These are phyloP conservation scores for Penicillium sp. DNA, from an alignment of 2,329 filamentous ascomycete genomes.

Conservation along the genomic window DNA sequence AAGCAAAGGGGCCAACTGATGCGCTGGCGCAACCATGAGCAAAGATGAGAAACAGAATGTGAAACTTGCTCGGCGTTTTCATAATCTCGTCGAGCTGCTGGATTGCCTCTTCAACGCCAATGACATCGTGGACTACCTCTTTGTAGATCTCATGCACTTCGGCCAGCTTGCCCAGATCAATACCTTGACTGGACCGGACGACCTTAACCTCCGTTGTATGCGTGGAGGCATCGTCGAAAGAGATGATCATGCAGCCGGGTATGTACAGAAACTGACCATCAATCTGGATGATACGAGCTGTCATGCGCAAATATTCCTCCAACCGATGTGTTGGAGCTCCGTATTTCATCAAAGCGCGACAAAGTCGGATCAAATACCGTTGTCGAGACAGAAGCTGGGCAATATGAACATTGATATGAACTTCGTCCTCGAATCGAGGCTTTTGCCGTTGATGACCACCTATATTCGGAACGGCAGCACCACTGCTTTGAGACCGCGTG, in stretches of 20 bases:
- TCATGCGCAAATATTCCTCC: constrained; percentile 88
- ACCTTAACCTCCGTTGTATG: constrained; percentile 48
- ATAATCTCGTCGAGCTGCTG: constrained; percentile 52
- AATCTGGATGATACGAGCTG: constrained; percentile 80
- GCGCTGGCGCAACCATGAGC: constrained; percentile 74
- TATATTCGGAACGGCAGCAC: constrained; percentile 27
- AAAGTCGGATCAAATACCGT: constrained; percentile 77
- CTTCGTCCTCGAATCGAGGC: constrained; percentile 44
- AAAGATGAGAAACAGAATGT: constrained; percentile 54
- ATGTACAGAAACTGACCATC: constrained; percentile 87
- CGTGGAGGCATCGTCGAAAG: constrained; percentile 60
- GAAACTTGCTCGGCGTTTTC: constrained; percentile 54
- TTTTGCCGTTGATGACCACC: constrained; percentile 17
- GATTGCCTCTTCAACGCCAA: constrained; percentile 46
- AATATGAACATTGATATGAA: constrained; percentile 59
- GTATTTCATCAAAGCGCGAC: constrained; percentile 80
- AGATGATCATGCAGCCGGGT: constrained; percentile 90
- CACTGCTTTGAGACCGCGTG: constrained; percentile 38
- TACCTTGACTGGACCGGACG: constrained; percentile 41
- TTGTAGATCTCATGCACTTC: constrained; percentile 49
- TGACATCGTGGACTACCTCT: constrained; percentile 47
- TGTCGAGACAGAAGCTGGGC: constrained; percentile 72
- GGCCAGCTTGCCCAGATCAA: constrained; percentile 43
- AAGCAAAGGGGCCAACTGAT: constrained; percentile 74
- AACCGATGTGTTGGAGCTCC: constrained; percentile 87